Base-by-base conservation (phyloP, 805 yeast genomes). In the Saccharomycopsis malanga region DNA sequence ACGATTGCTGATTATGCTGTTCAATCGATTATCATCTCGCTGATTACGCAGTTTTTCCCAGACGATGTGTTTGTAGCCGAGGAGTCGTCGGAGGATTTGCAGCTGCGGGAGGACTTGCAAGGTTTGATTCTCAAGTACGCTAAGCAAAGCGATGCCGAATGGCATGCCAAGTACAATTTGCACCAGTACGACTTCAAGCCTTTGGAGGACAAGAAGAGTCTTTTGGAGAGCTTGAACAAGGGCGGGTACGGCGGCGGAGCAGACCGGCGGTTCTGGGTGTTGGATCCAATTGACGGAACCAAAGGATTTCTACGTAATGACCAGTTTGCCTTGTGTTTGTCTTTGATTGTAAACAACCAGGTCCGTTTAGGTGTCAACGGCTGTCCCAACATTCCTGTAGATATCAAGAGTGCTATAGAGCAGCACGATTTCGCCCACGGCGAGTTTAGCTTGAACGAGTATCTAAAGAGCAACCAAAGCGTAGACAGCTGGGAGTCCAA, bases 211-310 rank as follows among this genome's bases (percentile, higher is more conserved):
- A 10, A 48, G 64, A 53, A 18, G 22, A 20, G 30, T 12, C 18
- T 45, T 14, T 18, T 45, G 12, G 25, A 25, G 12, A 32, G 22
- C 24, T 32, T 45, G n/a, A 24, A 23, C 9, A 42, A 30, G 27
- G 43, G 40, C 4, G 42, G 48, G 18, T 27, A 25, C 24, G 39
- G 88, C 60, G 98, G 97, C 46, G 95, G 97, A 3, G 56, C 66
- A 27, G 69, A 64, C 32, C 95, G 95, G 21, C 72, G 98, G 52
- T 79, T 87, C 61, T 93, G 99, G 99, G 95, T 97, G 0, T 68
- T 93, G 58, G 99, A 93, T 60, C 99, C 99, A 34, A 89, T 93
- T 53, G 99, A 93, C 61, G 99, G 99, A 5, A 93, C 99, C 18
- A 93, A 82, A 62, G 99, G 99, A 0, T 93, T 93, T 61, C 68